These are phyloP conservation scores for Candolleomyces aberdarensis DNA, from an alignment of 768 basidiomycete species.

Conservation along the genomic window DNA sequence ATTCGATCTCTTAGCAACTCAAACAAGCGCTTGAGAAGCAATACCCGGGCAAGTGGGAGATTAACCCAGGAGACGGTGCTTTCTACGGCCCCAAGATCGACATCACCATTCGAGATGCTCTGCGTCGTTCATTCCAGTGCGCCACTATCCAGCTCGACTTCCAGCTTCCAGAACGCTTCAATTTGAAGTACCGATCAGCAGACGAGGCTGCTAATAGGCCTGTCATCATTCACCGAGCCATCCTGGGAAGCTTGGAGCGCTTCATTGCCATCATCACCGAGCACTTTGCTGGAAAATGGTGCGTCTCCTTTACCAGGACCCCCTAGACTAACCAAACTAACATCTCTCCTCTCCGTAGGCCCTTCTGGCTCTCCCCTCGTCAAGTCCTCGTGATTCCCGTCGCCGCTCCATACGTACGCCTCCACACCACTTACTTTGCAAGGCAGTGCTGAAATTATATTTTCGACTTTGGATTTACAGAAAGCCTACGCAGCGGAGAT, in stretches of 20 bases:
- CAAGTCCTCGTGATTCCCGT: conserved; percentile 95
- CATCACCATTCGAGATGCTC: conserved; percentile 91
- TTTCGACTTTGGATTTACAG: conserved; percentile 45
- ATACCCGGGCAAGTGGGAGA: conserved; percentile 85
- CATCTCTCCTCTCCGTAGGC: conserved; percentile 46
- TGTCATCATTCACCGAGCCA: conserved; percentile 98
- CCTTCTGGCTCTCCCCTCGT: conserved; percentile 97
- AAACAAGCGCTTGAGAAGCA: conserved; percentile 78
- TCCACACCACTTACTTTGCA: background rate
- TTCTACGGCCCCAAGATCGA: conserved; percentile 99
- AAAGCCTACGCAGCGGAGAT: conserved; percentile 90
- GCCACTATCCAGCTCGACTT: conserved; percentile 99
- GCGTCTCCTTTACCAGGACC: conserved; percentile 18
- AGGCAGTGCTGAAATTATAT: conserved; percentile 14
- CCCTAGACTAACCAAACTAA: background rate
- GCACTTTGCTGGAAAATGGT: conserved; percentile 98
- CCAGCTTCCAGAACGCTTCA: conserved; percentile 95
- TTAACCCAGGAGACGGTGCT: conserved; percentile 96
- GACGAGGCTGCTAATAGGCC: conserved; percentile 77
- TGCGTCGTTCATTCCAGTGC: conserved; percentile 93
- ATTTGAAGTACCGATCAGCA: conserved; percentile 84
- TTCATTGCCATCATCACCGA: conserved; percentile 98
- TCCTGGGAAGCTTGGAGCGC: conserved; percentile 89
- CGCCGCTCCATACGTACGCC: conserved; percentile 76
- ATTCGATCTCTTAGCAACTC: conserved; percentile 59